A percentile compares a stretch with the other conserved stretches of the same genome.
phyloP scores from a whole-genome alignment of 2,329 filamentous ascomycete genomes.

The Calycina marina region DNA sequence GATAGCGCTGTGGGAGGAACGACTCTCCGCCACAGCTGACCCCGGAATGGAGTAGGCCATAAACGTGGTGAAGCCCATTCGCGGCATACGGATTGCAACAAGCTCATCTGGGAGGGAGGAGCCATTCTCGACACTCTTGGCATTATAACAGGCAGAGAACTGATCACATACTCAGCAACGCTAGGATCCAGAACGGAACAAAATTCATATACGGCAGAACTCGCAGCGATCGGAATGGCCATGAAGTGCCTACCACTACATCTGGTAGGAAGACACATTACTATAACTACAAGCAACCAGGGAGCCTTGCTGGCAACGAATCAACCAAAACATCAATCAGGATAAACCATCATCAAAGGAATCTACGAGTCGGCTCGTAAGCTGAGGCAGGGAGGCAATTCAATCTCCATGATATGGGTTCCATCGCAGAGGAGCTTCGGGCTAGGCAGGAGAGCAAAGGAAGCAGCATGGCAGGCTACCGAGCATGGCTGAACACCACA shows the following conservation, averaged over 20 bases:
- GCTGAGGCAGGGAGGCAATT: background rate
- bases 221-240: background rate
- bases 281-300: background rate
- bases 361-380: background rate
- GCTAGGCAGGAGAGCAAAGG: background rate
- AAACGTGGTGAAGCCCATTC: background rate
- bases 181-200: background rate
- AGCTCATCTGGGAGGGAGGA: background rate
- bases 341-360: background rate
- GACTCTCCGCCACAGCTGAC: background rate
- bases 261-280: background rate
- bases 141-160: background rate
- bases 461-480: background rate
- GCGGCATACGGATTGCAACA: background rate
- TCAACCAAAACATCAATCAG: constrained; percentile 1
- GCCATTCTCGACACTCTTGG: background rate
- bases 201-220: background rate
- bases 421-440: background rate
- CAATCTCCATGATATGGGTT: background rate
- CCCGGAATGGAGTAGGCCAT: background rate
- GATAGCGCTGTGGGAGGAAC: background rate
- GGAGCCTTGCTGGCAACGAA: background rate
- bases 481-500: background rate
- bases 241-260: background rate
- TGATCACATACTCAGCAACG: background rate